These are phyloP conservation scores for Histomonas meleagridis DNA, from an alignment of 208 protist species.

Conservation along the genomic window DNA sequence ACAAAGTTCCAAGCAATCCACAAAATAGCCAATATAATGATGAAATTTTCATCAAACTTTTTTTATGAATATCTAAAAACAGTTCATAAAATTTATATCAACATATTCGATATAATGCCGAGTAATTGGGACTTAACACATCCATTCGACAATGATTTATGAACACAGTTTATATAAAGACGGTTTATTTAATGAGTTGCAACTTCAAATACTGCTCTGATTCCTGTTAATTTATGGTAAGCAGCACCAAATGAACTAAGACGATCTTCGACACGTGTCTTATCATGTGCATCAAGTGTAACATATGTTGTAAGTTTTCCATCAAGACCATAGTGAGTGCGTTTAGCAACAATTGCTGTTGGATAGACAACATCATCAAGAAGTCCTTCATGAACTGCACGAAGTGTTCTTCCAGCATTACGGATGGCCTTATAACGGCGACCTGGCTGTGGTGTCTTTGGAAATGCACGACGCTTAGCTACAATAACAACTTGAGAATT, in stretches of 20 bases:
- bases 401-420: conserved; percentile 73
- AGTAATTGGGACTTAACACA: too few species aligned
- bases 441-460: background rate
- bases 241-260: background rate
- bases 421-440: conserved; percentile 34
- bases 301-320: conserved; percentile 64
- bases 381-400: conserved; percentile 88
- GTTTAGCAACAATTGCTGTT: conserved; percentile 86
- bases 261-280: background rate
- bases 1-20: too few species aligned
- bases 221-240: background rate
- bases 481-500: background rate
- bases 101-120: too few species aligned
- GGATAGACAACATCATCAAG: conserved; percentile 89
- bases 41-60: too few species aligned
- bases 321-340: conserved; percentile 77
- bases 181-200: background rate
- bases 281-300: background rate
- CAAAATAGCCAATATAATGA: too few species aligned
- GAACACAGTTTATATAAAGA: too few species aligned
- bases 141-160: too few species aligned
- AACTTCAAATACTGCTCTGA: background rate
- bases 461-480: background rate
- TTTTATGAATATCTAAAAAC: too few species aligned
- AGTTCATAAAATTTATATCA: too few species aligned